phyloP scores from a whole-genome alignment of 1,284 basidiomycete species.

The Serendipita sp. region DNA sequence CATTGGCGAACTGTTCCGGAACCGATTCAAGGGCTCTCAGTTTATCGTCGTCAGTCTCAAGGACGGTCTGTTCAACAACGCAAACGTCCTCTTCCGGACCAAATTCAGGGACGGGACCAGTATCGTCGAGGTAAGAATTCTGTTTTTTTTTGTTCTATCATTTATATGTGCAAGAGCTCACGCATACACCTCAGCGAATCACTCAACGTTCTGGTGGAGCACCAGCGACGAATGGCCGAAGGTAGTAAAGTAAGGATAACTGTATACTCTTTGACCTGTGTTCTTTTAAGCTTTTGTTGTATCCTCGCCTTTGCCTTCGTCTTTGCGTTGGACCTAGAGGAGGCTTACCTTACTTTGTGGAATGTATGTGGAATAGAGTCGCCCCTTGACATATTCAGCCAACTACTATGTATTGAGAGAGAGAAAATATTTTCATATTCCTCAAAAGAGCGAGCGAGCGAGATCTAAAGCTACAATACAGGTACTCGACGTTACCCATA shows the following conservation, averaged over 20 bases:
- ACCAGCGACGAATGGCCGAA: not conserved
- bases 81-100: conserved; percentile 90
- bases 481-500: no score
- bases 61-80: conserved; percentile 95
- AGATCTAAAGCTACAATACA: no score
- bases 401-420: no score
- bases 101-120: conserved; percentile 86
- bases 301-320: no score
- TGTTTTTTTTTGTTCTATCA: not conserved
- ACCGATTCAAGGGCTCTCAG: conserved; percentile 93
- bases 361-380: no score
- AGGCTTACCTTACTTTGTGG: no score
- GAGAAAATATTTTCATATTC: no score
- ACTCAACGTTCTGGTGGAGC: not conserved
- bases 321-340: no score
- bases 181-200: not conserved
- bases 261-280: no score
- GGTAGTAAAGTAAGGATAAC: not conserved
- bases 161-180: not conserved
- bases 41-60: conserved; percentile 98
- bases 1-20: conserved; percentile 91
- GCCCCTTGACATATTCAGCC: no score
- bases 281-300: no score
- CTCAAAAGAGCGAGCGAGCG: no score
- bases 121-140: conserved; percentile 48